Conservation (phyloP, 2,329 filamentous ascomycete genomes). For the Paecilomyces formosus region DNA sequence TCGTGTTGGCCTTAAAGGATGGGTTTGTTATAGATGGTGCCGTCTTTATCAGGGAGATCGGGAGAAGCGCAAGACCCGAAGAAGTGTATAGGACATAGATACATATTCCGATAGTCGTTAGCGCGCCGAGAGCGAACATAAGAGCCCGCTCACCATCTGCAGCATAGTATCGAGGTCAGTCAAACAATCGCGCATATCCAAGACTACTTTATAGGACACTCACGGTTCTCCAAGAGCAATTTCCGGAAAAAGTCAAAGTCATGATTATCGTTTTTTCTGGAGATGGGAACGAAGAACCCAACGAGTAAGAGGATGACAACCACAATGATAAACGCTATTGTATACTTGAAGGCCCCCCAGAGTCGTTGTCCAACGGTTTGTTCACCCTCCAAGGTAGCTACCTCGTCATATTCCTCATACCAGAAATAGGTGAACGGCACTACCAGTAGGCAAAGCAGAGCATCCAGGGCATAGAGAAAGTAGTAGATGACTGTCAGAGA, state of each 20-base stretch:
- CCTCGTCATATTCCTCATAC: constrained; percentile 95
- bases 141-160: constrained; percentile 80
- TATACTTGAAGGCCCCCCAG: constrained; percentile 85
- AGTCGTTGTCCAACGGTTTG: constrained; percentile 65
- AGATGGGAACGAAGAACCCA: constrained; percentile 86
- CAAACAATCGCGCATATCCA: background rate
- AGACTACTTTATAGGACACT: constrained; percentile 18
- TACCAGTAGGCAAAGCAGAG: constrained; percentile 77
- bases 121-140: constrained; percentile 80
- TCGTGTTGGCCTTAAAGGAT: constrained; percentile 66
- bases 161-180: constrained; percentile 5
- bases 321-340: constrained; percentile 71
- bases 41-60: constrained; percentile 85
- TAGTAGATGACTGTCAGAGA: constrained; percentile 90
- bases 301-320: constrained; percentile 73
- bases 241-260: constrained; percentile 90
- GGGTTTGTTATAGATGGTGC: constrained; percentile 80
- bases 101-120: constrained; percentile 78
- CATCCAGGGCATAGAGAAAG: constrained; percentile 82
- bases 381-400: constrained; percentile 70
- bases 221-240: constrained; percentile 72
- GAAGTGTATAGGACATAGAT: constrained; percentile 87
- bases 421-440: constrained; percentile 97
- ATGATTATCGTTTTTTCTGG: constrained; percentile 56
- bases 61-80: constrained; percentile 78